A percentile compares a stretch with the other conserved stretches of the same genome.
Evolutionary conservation across 805 yeast species (phyloP).

Genomic region (Cyberlindnera mrakii): DNA sequence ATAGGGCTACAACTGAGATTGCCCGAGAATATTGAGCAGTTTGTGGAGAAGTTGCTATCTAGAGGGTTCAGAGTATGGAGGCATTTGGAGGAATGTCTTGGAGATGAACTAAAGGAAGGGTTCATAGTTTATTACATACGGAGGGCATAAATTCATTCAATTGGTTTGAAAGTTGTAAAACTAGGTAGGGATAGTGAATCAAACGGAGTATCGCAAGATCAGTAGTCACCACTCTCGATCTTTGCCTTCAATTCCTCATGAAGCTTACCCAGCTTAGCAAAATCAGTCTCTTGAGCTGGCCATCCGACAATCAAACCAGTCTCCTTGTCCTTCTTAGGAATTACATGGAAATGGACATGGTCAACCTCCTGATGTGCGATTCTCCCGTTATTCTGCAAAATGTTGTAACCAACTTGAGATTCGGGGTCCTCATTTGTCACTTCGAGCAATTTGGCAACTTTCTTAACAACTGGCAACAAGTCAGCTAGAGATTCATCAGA

Average conservation of each 20-base stretch:
- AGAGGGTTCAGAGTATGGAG: conserved; percentile 30
- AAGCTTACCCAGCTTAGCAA: conserved; percentile 59
- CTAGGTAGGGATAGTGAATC: too few species aligned
- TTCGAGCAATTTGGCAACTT: conserved; percentile 66
- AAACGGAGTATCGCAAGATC: too few species aligned
- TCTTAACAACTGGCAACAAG: conserved; percentile 82
- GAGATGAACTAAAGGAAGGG: conserved; percentile 32
- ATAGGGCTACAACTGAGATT: conserved; percentile 53
- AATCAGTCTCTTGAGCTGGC: conserved; percentile 84
- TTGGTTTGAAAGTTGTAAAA: neutral
- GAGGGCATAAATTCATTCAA: neutral
- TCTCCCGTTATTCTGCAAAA: conserved; percentile 89
- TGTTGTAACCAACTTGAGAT: conserved; percentile 69
- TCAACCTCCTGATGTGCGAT: conserved; percentile 95
- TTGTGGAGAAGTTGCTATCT: conserved; percentile 30
- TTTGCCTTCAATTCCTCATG: conserved; percentile 55
- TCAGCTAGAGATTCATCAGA: conserved; percentile 91
- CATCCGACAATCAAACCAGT: conserved; percentile 87
- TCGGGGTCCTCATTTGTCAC: conserved; percentile 56
- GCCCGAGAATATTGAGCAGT: conserved; percentile 40
- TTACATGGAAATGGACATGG: conserved; percentile 95
- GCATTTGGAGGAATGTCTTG: conserved; percentile 29
- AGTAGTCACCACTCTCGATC: conserved; percentile 20
- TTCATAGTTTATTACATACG: conserved; percentile 38
- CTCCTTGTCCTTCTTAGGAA: conserved; percentile 72